Base-by-base conservation (phyloP, 2,329 filamentous ascomycete species). In the Sarocladium strictum region DNA sequence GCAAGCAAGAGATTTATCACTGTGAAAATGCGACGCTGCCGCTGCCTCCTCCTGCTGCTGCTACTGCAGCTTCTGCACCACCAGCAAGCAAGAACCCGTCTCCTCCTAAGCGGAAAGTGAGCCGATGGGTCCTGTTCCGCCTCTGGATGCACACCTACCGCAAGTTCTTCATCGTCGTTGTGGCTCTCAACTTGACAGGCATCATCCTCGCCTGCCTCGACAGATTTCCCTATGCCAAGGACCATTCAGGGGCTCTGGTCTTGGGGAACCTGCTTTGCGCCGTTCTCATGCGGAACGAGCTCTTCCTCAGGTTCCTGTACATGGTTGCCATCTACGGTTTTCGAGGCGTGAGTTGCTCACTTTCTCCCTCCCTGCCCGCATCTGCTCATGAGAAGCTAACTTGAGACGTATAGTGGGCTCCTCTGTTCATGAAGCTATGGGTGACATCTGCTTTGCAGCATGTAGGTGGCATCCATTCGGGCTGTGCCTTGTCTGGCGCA, bases 71-170 rank as follows among this genome's bases (percentile, higher is more conserved):
- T n/a, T n/a, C n/a, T 14, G 27, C 47, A 33, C 47, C 47, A 12
- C 27, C n/a, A 14, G n/a, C 24, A 10, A 17, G 3, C 10, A 14
- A 9, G 9, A 51, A 51, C n/a, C n/a, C 47, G 21, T 23, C 47
- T 29, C 27, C 47, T 14, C 54, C 59, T 3, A 65, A 63, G 54
- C 57, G 33, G 12, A 66, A 65, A 47, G 47, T 60, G 51, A 65
- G 62, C 59, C 62, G 64, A 53, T 69, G 65, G 67, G 65, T 72
- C 23, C 57, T 63, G 1, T 67, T 71, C 57, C 58, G 61, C 45
- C 63, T 73, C 9, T 73, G 69, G 70, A 71, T 70, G 64, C 72
- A 70, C 61, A 69, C 69, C 10, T 73, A 73, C 57, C 65, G 67
- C 19, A 69, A 69, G 59, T 70, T 73, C 60, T 73, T 73, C 60